Base-by-base conservation (phyloP, 805 yeast species). In the Hanseniaspora taiwanica region DNA sequence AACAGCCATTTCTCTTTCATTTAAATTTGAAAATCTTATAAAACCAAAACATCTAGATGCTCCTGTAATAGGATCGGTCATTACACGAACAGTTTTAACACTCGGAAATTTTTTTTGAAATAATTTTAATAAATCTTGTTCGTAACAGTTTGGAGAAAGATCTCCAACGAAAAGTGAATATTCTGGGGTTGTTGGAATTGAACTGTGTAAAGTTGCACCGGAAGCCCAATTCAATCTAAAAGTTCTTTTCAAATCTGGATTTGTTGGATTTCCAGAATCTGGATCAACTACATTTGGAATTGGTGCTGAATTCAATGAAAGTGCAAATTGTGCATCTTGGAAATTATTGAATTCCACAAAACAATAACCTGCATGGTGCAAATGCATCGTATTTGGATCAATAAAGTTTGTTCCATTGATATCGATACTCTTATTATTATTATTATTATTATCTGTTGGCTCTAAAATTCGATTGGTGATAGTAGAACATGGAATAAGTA, bases 201-300 rank as follows among this genome's bases (percentile, higher is more conserved):
- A 81, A 3, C 86, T 76, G 32, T 71, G 63, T 44, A 81, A 62
- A 10, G 89, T 81, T 8, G 89, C 89, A 13, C 85, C 86, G 21
- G 80, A 71, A 1, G 93, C 91, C 93, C 93, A 81, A 52, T 81
- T 81, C 46, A 81, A 68, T 50, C 89, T 67, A 55, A 81, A 81
- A 29, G 71, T 64, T 59, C 82, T 75, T 54, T 74, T 73, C 5
- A 63, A 60, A 27, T 55, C 55, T 6, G 67, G 51, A 32, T 59
- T 59, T 7, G 62, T 57, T 19, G 37, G 40, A 16, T 16, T n/a
- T 16, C 17, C 18, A n/a, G 14, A n/a, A 18, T 29, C 18, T 10
- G 9, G 18, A 8, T 29, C 33, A n/a, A 37, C 34, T 7, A 32
- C 21, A 48, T 74, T 78, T 14, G 86, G 85, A 33, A 81, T 66